Evolutionary conservation across 345 rosid genomes (phyloP), one percentile per base, ranked within the genome.

Genomic region (Brassica rapa): DNA sequence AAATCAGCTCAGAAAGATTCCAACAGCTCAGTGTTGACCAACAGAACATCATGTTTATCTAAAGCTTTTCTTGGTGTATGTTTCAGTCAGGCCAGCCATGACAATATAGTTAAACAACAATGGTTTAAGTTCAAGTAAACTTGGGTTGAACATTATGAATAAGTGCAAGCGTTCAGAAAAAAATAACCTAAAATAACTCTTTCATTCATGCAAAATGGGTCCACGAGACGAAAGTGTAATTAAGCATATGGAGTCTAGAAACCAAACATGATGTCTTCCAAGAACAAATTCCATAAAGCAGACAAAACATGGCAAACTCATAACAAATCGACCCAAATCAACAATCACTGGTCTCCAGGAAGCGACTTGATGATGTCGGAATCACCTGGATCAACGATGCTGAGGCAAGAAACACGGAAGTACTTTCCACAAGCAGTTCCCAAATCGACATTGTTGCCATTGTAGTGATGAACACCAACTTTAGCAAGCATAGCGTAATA

Each of bases 381-480:
- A 80, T 91, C 93, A 79, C 96, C 96, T 81, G 80, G 82, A 67
- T 89, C 92, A 0, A 89, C 72, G 25, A 89, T 82, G 86, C 96
- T 87, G 74, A 91, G 85, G 84, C 96, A 91, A 8, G 90, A 89
- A 3, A 89, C 96, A 5, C 96, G 88, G 84, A 82, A 91, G 78
- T 88, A 88, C 82, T 91, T 89, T 29, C 96, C 96, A 0, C 93
- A 91, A 46, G 96, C 89, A 55, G 96, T 91, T 15, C 96, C 96
- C 68, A 91, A 71, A 76, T 89, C 96, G 0, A 88, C 91, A 29
- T 91, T 91, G 86, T 87, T 89, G 80, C 86, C 66, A 70, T 80
- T 80, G 80, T 80, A 80, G 55, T 29, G 83, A 75, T 80, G 80
- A 4, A 80, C 83, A 8, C 83, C 76, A 55, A 80, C 72, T 64